Percentiles rank a stretch among this genome's conserved stretches.
Conservation (phyloP, 495 filamentous ascomycete genomes). For the Penicillium waksmanii region DNA sequence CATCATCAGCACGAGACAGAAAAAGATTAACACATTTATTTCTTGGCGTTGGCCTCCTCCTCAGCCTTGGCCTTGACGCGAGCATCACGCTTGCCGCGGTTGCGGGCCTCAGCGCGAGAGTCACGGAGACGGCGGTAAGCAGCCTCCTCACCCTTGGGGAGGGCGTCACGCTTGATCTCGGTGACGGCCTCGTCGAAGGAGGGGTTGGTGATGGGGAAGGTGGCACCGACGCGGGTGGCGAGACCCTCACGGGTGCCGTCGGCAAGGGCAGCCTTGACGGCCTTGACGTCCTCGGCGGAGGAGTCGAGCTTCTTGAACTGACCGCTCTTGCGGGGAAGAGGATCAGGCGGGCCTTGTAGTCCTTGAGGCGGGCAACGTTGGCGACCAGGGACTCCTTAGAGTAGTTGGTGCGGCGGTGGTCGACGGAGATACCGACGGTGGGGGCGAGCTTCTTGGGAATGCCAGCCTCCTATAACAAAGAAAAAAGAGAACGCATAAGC, state of each 20-base stretch:
- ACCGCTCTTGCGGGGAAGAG: slow-evolving; percentile 93
- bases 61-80: slow-evolving; percentile 89
- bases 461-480: slow-evolving; percentile 73
- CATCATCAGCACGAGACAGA: slow-evolving; percentile 49
- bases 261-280: slow-evolving; percentile 60
- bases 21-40: slow-evolving; percentile 68
- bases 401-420: slow-evolving; percentile 94
- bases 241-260: slow-evolving; percentile 58
- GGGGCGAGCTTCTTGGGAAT: slow-evolving; percentile 92
- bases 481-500: slow-evolving; percentile 22
- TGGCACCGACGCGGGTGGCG: slow-evolving; percentile 55
- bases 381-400: slow-evolving; percentile 87
- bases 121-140: slow-evolving; percentile 85
- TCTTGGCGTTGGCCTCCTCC: slow-evolving; percentile 83
- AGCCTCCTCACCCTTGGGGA: slow-evolving; percentile 77
- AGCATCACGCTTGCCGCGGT: slow-evolving; percentile 87
- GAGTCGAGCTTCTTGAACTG: slow-evolving; percentile 90
- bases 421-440: slow-evolving; percentile 96
- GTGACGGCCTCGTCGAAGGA: slow-evolving; percentile 60
- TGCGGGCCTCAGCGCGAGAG: slow-evolving; percentile 81
- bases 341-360: slow-evolving; percentile 92
- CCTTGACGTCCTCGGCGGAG: slow-evolving; percentile 81
- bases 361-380: slow-evolving; percentile 96
- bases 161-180: slow-evolving; percentile 80
- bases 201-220: slow-evolving; percentile 73